Percentiles rank a stretch among this genome's conserved stretches.
Evolutionary conservation across 768 basidiomycete species (phyloP).

Genomic region (Harrya chromipes): DNA sequence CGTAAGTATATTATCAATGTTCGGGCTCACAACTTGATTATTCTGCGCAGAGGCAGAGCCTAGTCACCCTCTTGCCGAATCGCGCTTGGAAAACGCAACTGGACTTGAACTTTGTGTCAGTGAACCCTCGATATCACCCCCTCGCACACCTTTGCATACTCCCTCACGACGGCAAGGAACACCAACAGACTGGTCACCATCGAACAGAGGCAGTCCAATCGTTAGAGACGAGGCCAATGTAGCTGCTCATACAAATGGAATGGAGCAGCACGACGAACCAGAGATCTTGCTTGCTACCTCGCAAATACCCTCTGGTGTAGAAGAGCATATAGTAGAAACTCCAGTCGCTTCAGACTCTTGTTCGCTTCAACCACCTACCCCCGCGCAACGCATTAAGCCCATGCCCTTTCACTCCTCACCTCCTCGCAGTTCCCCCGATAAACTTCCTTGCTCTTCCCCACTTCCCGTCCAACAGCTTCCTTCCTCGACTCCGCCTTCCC

Average conservation of each 20-base stretch:
- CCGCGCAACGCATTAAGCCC: slow-evolving; percentile 23
- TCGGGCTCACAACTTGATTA: not conserved
- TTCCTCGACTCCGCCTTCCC: slow-evolving; percentile 12
- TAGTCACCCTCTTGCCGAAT: not conserved
- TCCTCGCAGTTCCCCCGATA: slow-evolving; percentile 9
- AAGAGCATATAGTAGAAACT: slow-evolving; percentile 9
- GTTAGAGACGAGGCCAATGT: not conserved
- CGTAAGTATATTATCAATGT: slow-evolving; percentile 10
- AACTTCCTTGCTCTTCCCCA: not conserved
- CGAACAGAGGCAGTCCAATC: slow-evolving; percentile 19
- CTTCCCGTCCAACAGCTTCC: slow-evolving; percentile 2
- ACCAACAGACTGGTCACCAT: slow-evolving; percentile 32
- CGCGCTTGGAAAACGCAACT: not conserved
- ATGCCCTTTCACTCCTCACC: slow-evolving; percentile 4
- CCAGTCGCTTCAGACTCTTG: slow-evolving; percentile 3
- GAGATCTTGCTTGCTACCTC: not conserved
- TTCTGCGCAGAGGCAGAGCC: slow-evolving; percentile 5
- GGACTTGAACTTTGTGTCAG: not conserved
- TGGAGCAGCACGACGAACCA: slow-evolving; percentile 2
- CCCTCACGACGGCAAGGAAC: slow-evolving; percentile 20
- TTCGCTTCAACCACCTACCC: slow-evolving; percentile 28
- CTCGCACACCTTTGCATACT: slow-evolving; percentile 8
- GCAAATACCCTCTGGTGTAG: slow-evolving; percentile 8
- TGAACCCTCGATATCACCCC: not conserved
- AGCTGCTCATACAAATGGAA: not conserved